These are phyloP conservation scores for Hypoxylon sp. DNA, from an alignment of 2,329 filamentous ascomycete species.

Conservation along the genomic window DNA sequence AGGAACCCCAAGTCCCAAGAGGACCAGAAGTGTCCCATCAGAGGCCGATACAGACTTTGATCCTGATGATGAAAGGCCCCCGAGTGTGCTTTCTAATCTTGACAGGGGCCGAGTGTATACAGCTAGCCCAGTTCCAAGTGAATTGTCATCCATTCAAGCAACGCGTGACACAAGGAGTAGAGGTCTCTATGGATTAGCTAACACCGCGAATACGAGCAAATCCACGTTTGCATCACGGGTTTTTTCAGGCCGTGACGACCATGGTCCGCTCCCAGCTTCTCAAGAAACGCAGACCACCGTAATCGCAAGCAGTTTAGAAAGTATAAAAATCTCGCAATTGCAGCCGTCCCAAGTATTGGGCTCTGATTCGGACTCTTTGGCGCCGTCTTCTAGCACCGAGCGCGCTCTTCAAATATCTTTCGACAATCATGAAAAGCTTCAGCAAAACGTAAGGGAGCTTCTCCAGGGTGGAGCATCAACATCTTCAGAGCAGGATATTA, in stretches of 20 bases:
- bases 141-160: slow-evolving; percentile 22
- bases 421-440: slow-evolving; percentile 23
- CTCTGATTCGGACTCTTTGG: slow-evolving; percentile 45
- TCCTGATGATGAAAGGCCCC: slow-evolving; percentile 40
- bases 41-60: slow-evolving; percentile 41
- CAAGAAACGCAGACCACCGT: slow-evolving; percentile 57
- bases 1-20: slow-evolving; percentile 44
- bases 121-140: slow-evolving; percentile 43
- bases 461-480: slow-evolving; percentile 19
- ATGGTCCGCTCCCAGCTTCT: slow-evolving; percentile 40
- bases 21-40: slow-evolving; percentile 36
- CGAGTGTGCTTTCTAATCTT: slow-evolving; percentile 46
- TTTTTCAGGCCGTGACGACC: slow-evolving; percentile 54
- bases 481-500: slow-evolving; percentile 33
- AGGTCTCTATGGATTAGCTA: slow-evolving; percentile 36
- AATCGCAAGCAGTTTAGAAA: slow-evolving; percentile 49
- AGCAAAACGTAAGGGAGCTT: slow-evolving; percentile 28
- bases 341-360: slow-evolving; percentile 8
- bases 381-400: slow-evolving; percentile 49
- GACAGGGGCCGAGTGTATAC: slow-evolving; percentile 44
- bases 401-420: slow-evolving; percentile 47
- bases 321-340: slow-evolving; percentile 35
- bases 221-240: slow-evolving; percentile 53
- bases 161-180: slow-evolving; percentile 23
- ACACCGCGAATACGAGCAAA: slow-evolving; percentile 55